A percentile compares a stretch with the other conserved stretches of the same genome.
phyloP scores from a whole-genome alignment of 23 red algal species.

The Gracilaria domingensis region DNA sequence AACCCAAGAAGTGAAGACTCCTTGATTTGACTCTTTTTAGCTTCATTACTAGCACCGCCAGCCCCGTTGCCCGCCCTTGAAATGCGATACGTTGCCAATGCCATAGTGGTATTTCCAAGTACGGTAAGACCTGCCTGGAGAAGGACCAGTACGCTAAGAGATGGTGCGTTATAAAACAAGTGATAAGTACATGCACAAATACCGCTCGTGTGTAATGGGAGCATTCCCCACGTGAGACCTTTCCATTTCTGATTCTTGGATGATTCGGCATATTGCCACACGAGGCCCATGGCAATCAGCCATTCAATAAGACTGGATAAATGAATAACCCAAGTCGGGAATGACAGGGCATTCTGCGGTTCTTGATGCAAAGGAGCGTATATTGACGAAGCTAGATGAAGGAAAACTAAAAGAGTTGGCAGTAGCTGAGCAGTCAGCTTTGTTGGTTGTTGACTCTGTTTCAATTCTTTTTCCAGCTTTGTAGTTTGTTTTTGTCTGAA shows the following conservation, averaged over 20 bases:
- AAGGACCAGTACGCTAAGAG: slow-evolving; percentile 55
- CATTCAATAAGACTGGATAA: slow-evolving; percentile 80
- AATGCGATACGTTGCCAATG: slow-evolving; percentile 62
- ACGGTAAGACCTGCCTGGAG: slow-evolving; percentile 76
- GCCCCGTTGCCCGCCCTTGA: background rate
- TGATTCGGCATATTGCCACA: slow-evolving; percentile 67
- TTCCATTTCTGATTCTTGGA: slow-evolving; percentile 64
- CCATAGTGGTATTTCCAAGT: slow-evolving; percentile 75
- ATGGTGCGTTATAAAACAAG: slow-evolving; percentile 80
- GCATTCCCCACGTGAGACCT: slow-evolving; percentile 86
- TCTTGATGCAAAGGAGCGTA: slow-evolving; percentile 45
- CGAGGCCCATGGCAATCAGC: slow-evolving; percentile 81
- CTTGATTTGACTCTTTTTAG: background rate
- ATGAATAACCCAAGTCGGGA: slow-evolving; percentile 88
- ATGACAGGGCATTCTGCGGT: slow-evolving; percentile 78
- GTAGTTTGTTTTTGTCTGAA: slow-evolving; percentile 49
- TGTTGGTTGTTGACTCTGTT: background rate
- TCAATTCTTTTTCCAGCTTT: background rate
- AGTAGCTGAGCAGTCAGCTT: slow-evolving; percentile 1
- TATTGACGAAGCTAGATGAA: background rate
- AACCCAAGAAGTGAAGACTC: slow-evolving; percentile 34
- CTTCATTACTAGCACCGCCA: background rate
- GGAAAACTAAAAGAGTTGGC: background rate
- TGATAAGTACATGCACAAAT: slow-evolving; percentile 85
- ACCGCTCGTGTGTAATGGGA: slow-evolving; percentile 83